Base-by-base conservation (phyloP, 225 moss, liverwort and hornwort genomes). In the Pseudoscleropodium purum region DNA sequence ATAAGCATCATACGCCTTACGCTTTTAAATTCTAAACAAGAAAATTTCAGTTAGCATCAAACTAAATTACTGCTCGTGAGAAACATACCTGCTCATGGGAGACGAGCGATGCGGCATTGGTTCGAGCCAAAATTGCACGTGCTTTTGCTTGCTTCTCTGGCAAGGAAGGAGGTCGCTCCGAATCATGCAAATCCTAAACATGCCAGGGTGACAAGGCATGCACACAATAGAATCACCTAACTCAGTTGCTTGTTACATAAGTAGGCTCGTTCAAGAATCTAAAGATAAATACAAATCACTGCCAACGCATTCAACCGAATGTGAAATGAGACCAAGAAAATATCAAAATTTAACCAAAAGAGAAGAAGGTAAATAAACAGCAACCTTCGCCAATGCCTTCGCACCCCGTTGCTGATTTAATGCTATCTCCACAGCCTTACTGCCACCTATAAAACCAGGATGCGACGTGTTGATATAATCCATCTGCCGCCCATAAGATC, bases 391-490 rank as follows among this genome's bases (percentile, higher is more conserved):
- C 91, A 95, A 92, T 78, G 95, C 93, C 93, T 96, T 99, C 33
- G 93, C 92, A 92, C 97, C 96, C 76, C 97, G 92, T 92, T 97
- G 99, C 84, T 95, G 96, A 91, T 96, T 96, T 90, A 99, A 79
- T 85, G 99, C 99, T 72, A 95, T 91, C 91, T 99, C 99, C 86
- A 99, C 99, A 85, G 99, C 99, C 91, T 99, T 99, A 87, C 97
- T 99, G 52, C 99, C 99, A 85, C 99, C 99, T 73, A 99, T 96
- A 92, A 99, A 99, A 59, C 95, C 96, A 90, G 99, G 99, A 94
- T 99, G 99, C 89, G 99, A 99, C 27, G 99, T 99, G 86, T 95
- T 99, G 92, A 99, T 99, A 88, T 99, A 99, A 90, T 99, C 99
- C 99, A 99, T 99, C 99, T 98, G 95, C 86, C 70, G 82, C 77